These are phyloP conservation scores for Trichoderma asperelloides DNA, from an alignment of 495 filamentous ascomycete genomes.

Conservation along the genomic window DNA sequence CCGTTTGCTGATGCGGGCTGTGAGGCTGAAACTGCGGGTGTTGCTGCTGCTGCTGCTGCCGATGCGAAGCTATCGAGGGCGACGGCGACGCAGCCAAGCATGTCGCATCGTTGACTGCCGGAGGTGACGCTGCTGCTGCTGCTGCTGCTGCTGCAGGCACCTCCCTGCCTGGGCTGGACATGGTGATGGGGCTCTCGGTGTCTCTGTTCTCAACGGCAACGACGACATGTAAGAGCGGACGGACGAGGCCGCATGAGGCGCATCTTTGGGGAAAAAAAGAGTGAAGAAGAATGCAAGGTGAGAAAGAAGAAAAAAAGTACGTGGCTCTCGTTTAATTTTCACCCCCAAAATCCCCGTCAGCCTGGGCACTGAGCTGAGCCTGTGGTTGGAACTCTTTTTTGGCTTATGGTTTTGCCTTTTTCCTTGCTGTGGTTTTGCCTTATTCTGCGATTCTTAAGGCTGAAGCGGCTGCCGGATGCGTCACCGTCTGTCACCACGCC, in stretches of 20 bases:
- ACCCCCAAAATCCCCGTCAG: neutral
- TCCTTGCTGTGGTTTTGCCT: neutral
- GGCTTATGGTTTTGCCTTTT: neutral
- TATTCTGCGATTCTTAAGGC: too few species aligned
- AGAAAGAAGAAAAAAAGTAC: too few species aligned
- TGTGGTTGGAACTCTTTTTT: neutral
- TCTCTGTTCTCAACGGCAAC: neutral
- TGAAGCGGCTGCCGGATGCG: too few species aligned
- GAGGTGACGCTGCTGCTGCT: neutral
- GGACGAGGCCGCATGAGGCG: neutral
- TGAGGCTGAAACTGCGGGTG: neutral
- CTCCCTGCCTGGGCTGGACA: neutral
- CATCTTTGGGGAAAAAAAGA: neutral
- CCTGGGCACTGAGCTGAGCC: neutral
- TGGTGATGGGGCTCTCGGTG: neutral
- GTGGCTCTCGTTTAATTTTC: neutral
- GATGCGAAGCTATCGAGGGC: neutral
- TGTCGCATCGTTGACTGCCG: neutral
- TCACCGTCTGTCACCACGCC: too few species aligned
- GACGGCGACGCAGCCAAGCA: neutral
- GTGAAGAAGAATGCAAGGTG: neutral
- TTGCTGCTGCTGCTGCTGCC: neutral
- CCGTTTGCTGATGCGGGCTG: neutral
- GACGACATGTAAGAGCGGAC: neutral
- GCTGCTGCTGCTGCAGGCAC: neutral